Evolutionary conservation across 345 rosid genomes (phyloP), one percentile per base, ranked within the genome.

Genomic region (Citrus mangshanensis): DNA sequence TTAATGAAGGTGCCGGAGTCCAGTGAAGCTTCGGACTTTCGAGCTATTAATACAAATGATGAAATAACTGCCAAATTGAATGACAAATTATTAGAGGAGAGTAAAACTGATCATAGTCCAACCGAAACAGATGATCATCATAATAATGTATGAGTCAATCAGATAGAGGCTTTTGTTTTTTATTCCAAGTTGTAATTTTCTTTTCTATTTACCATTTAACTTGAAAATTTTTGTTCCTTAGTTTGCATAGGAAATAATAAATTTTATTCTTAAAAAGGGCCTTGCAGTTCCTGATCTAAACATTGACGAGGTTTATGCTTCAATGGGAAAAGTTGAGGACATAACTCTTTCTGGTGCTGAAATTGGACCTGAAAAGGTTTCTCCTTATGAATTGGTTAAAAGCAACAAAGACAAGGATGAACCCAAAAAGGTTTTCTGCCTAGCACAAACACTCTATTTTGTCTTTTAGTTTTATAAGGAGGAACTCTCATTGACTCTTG

Each of bases 261-360:
- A 32, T 80, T 79, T 73, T 76, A 70, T 83, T 61, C 73, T 59
- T 77, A 69, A 59, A 82, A 78, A 84, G 86, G 91, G 85, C 64
- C 55, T 46, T 76, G 24, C 38, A 67, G 71, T 61, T 74, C 76
- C 72, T 59, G 86, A 89, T 77, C 73, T 73, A 68, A 87, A 80
- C 38, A 61, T 81, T 68, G 82, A 55, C 37, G 28, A 79, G 42
- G 75, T 54, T 67, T 49, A 56, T 80, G 73, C 73, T 69, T 77
- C 68, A 75, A 40, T 72, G 72, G 84, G 61, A 79, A 82, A 79
- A 65, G 35, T 49, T 21, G 82, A 76, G 73, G 74, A 46, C 30
- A 22, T 27, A 40, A 34, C 55, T 79, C 32, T 56, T 66, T 80
- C 80, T 54, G 68, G 68, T 42, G 74, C 70, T 83, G 82, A 78